A percentile compares a stretch with the other conserved stretches of the same genome.
phyloP scores from a whole-genome alignment of 169 alveolate species.

The Plasmodium gallinaceum region DNA sequence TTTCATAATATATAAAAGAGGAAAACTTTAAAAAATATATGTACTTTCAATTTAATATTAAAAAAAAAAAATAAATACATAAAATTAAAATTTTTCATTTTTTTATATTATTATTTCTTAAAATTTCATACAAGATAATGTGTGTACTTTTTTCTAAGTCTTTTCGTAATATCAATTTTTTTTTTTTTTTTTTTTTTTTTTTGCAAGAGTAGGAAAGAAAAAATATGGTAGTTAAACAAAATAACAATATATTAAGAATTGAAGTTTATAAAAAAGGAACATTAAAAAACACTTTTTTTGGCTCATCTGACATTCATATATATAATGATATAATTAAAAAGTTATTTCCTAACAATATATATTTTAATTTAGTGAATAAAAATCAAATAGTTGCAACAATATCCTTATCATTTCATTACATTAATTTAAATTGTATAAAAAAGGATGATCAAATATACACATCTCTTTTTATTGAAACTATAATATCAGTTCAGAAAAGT shows the following conservation, averaged over 20 bases:
- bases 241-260: slow-evolving; percentile 25
- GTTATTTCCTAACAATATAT: slow-evolving; percentile 40
- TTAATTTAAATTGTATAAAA: slow-evolving; percentile 59
- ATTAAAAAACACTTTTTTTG: slow-evolving; percentile 55
- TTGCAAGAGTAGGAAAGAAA: slow-evolving; percentile 64
- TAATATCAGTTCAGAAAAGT: slow-evolving; percentile 61
- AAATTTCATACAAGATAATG: no score
- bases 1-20: no score
- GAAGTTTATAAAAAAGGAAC: slow-evolving; percentile 71
- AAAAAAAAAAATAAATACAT: no score
- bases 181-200: slow-evolving; percentile 1
- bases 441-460: slow-evolving; percentile 70
- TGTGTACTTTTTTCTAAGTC: no score
- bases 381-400: slow-evolving; percentile 65
- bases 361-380: slow-evolving; percentile 45
- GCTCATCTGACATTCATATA: slow-evolving; percentile 60
- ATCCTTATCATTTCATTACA: slow-evolving; percentile 54
- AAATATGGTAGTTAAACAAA: slow-evolving; percentile 63
- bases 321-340: slow-evolving; percentile 62
- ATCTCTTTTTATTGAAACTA: slow-evolving; percentile 59
- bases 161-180: no score
- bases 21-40: no score
- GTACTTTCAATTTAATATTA: no score
- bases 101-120: no score
- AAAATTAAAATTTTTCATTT: no score